These are phyloP conservation scores for Backusella macrospora DNA, from an alignment of 192 early-diverging fungal genomes.

Conservation along the genomic window DNA sequence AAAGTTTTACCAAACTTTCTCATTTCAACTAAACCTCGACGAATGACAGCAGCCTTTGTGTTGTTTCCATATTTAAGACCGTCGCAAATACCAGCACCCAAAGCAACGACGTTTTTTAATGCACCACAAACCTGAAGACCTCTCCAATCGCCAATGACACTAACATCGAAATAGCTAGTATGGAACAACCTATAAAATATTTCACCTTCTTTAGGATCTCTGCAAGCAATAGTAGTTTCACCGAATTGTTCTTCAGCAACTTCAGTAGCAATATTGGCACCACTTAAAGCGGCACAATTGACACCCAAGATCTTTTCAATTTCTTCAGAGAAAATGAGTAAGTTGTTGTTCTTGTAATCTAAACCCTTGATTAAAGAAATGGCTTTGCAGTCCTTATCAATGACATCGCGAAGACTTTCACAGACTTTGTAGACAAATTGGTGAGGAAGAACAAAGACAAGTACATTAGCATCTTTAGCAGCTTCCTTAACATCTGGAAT, in stretches of 20 bases:
- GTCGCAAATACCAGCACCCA: slow-evolving; percentile 94
- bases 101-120: slow-evolving; percentile 95
- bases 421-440: slow-evolving; percentile 84
- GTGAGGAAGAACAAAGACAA: slow-evolving; percentile 94
- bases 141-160: slow-evolving; percentile 78
- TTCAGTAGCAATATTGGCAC: slow-evolving; percentile 79
- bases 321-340: slow-evolving; percentile 19
- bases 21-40: slow-evolving; percentile 94
- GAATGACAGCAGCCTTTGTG: slow-evolving; percentile 95
- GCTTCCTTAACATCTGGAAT: slow-evolving; percentile 78
- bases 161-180: slow-evolving; percentile 84
- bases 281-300: slow-evolving; percentile 45
- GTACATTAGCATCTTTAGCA: slow-evolving; percentile 77
- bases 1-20: slow-evolving; percentile 85
- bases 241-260: slow-evolving; percentile 92
- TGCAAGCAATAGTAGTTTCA: slow-evolving; percentile 90
- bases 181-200: slow-evolving; percentile 77
- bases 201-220: slow-evolving; percentile 65
- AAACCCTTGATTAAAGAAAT: slow-evolving; percentile 86
- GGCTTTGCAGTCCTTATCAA: slow-evolving; percentile 70
- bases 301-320: slow-evolving; percentile 28
- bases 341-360: slow-evolving; percentile 19
- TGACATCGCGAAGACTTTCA: slow-evolving; percentile 71
- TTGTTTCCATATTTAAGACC: slow-evolving; percentile 71
- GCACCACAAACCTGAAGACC: slow-evolving; percentile 97